phyloP scores from a whole-genome alignment of 169 alveolate species.

The Neospora caninum region DNA sequence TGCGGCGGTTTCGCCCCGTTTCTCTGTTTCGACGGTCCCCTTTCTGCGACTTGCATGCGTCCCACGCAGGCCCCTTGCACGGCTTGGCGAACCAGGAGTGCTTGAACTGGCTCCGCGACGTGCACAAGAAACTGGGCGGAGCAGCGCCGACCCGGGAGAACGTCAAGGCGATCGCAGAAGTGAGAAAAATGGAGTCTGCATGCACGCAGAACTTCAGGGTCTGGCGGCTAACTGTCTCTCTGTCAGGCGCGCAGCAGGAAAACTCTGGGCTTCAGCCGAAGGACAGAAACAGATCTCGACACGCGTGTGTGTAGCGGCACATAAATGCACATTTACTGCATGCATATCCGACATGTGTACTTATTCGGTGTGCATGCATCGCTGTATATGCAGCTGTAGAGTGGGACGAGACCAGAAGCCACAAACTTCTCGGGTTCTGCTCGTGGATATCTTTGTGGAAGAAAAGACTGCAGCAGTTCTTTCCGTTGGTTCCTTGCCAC shows the following conservation, averaged over 20 bases:
- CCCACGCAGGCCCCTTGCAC: slow-evolving; percentile 91
- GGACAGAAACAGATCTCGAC: background rate
- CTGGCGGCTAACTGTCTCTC: no score
- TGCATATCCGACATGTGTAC: background rate
- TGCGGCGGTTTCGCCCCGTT: no score
- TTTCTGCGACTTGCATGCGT: no score
- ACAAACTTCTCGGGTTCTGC: background rate
- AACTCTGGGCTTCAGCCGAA: no score
- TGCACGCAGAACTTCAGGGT: no score
- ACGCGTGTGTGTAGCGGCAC: background rate
- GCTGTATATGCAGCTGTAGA: background rate
- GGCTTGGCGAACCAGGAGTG: slow-evolving; percentile 96
- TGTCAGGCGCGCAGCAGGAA: no score
- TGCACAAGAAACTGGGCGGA: slow-evolving; percentile 85
- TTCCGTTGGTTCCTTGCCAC: no score
- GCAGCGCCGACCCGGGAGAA: slow-evolving; percentile 73
- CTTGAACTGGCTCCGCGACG: slow-evolving; percentile 89
- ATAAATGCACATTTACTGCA: background rate
- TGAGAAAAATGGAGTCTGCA: background rate
- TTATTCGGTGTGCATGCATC: background rate
- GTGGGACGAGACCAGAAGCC: background rate
- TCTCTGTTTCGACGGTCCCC: no score
- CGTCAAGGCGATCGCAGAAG: slow-evolving; percentile 79
- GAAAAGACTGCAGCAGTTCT: no score
- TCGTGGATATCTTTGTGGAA: no score